Base-by-base conservation (phyloP, 257 asterid species). In the Ajuga chamaepitys region DNA sequence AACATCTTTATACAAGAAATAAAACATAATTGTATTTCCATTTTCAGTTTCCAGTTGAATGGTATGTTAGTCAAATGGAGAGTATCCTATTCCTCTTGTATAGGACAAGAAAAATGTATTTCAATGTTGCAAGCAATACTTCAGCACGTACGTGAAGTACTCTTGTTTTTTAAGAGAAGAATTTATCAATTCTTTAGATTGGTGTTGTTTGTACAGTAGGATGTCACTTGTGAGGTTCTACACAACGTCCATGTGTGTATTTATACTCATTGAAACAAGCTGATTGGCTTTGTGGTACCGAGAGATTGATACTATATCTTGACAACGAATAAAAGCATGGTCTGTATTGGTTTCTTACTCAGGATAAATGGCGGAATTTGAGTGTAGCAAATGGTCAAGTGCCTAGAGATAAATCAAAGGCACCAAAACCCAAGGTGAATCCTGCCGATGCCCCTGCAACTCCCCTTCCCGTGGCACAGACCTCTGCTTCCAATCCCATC, bases 301-400 rank as follows among this genome's bases (percentile, higher is more conserved):
- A 24, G 13, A 24, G 28, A 58, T 60, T 67, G 17, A 30, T 20
- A 3, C 57, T 18, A 48, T 12, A 10, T 32, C 11, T 28, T n/a
- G 9, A 5, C 34, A 57, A 56, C 37, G 24, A 26, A 32, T 9
- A 40, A 51, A 20, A 24, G 22, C 8, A 18, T 24, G 25, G 16
- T 72, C 9, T 37, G 4, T 7, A 9, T 17, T 56, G 50, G 38
- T 55, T 73, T 62, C 48, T 77, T 58, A 7, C 22, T n/a, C 74
- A 89, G 99, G 97, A 94, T 80, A 94, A 94, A 78, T 94, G 97
- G 97, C 74, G 99, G 67, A 93, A 93, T 72, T 80, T 93, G 83
- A 83, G 83, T 65, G 95, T 85, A 55, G 93, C 95, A 50, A 87
- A 69, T 72, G 96, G 89, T 37, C 83, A 73, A 75, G 83, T 78